Evolutionary conservation across 257 asterid species (phyloP), one percentile per base, ranked within the genome.

Genomic region (Primulina huaijiensis): DNA sequence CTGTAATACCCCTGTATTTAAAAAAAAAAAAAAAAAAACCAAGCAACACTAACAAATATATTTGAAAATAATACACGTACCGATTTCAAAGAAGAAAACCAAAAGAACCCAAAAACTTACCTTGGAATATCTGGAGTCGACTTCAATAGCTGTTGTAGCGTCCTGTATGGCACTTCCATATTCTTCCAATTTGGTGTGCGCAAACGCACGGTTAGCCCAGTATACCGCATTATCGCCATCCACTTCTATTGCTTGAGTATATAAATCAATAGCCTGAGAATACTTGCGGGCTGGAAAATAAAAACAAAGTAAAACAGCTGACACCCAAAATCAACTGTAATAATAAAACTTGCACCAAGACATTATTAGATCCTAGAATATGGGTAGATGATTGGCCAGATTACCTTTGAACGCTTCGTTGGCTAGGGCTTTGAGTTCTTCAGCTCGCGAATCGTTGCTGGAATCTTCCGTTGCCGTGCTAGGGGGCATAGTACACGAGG

Each of bases 141-240:
- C 77, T 71, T 94, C 97, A 82, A 91, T 86, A 69, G 97, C 92
- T 77, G 72, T 82, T 16, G 97, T 81, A 35, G 96, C 94, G 63
- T 94, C 99, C 79, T 78, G 88, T 59, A 94, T 91, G 62, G 99
- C 99, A 78, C 99, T 94, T 3, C 97, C 99, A 69, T 94, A 94
- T 82, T 89, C 97, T 82, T 94, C 99, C 88, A 94, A 74, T 79
- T 91, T 94, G 65, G 93, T 69, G 76, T 94, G 99, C 55, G 98
- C 98, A 72, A 94, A 87, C 5, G 98, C 97, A 68, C 99, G 97
- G 77, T 94, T 94, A 68, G 99, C 97, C 95, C 93, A 89, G 80
- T 94, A 94, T 40, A 94, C 98, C 60, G 98, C 97, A 86, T 82
- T 89, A 59, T 79, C 88, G 59, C 70, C 25, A 64, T 79, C 84